These are phyloP conservation scores for Globisporangium apiculatum DNA, from an alignment of 352 stramenopile species.

Conservation along the genomic window DNA sequence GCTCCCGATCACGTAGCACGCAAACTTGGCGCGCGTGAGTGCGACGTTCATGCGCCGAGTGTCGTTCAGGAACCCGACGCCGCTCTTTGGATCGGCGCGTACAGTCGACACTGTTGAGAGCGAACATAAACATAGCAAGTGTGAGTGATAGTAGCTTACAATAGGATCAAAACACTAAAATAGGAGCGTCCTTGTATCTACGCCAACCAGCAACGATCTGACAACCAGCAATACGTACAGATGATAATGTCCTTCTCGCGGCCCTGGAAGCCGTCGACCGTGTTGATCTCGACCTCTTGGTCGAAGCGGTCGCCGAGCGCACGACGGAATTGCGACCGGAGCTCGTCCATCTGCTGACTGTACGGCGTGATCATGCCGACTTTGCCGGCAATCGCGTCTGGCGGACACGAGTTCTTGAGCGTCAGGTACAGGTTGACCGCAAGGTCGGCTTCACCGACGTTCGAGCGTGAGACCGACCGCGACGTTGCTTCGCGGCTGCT, in stretches of 20 bases:
- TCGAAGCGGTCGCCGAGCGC: constrained; percentile 62
- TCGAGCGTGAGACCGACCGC: constrained; percentile 76
- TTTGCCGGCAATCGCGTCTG: constrained; percentile 65
- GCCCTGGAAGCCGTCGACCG: constrained; percentile 90
- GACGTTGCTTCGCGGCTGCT: constrained; percentile 63
- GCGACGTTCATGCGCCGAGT: constrained; percentile 88
- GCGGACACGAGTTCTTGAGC: constrained; percentile 77
- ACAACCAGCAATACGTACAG: constrained; percentile 30
- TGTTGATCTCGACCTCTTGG: constrained; percentile 89
- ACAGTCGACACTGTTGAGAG: constrained; percentile 72
- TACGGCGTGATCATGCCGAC: constrained; percentile 89
- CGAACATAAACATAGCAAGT: not conserved
- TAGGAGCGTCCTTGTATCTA: too few species aligned
- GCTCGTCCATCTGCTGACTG: constrained; percentile 87
- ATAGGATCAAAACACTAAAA: too few species aligned
- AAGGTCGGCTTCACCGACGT: constrained; percentile 74
- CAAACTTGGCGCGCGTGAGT: constrained; percentile 82
- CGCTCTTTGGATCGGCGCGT: constrained; percentile 68
- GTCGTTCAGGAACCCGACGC: constrained; percentile 86
- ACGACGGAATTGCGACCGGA: constrained; percentile 47
- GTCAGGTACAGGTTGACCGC: constrained; percentile 86
- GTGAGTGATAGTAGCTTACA: too few species aligned
- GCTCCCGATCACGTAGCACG: constrained; percentile 85
- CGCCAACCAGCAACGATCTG: too few species aligned
- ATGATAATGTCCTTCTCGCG: constrained; percentile 91